These are phyloP conservation scores for Pseudisothecium myosuroides DNA, from an alignment of 225 moss, liverwort and hornwort species.

Conservation along the genomic window DNA sequence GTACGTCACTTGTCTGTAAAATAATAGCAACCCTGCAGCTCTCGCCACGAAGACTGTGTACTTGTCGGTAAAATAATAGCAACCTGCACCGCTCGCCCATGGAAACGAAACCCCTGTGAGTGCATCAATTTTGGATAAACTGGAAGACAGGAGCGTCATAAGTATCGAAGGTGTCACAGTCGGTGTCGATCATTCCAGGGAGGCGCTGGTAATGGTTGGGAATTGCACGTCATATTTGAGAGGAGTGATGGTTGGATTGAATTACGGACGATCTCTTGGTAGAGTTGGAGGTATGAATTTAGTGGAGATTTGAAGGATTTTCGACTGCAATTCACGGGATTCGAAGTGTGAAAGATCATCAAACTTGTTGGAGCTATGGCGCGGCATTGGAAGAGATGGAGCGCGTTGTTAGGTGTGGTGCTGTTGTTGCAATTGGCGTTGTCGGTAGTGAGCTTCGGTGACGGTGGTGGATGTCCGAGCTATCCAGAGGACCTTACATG, in stretches of 20 bases:
- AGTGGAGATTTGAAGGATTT: neutral
- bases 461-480: conserved; percentile 1
- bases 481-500: conserved; percentile 9
- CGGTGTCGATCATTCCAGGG: neutral
- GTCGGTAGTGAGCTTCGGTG: neutral
- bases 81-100: neutral
- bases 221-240: neutral
- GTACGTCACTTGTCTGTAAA: neutral
- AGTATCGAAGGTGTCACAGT: no score
- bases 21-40: neutral
- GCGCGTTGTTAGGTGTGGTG: neutral
- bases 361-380: neutral
- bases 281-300: neutral
- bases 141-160: neutral
- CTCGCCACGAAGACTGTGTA: neutral
- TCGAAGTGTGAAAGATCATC: neutral
- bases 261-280: neutral
- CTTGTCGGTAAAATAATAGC: neutral
- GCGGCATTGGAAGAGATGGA: neutral
- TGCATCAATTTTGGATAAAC: no score
- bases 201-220: neutral
- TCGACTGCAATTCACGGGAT: neutral
- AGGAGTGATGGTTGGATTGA: neutral
- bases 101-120: neutral
- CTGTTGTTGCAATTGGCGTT: neutral